A percentile compares a stretch with the other conserved stretches of the same genome.
Conservation (phyloP, 441 rosid species). For the Melastoma candidum region DNA sequence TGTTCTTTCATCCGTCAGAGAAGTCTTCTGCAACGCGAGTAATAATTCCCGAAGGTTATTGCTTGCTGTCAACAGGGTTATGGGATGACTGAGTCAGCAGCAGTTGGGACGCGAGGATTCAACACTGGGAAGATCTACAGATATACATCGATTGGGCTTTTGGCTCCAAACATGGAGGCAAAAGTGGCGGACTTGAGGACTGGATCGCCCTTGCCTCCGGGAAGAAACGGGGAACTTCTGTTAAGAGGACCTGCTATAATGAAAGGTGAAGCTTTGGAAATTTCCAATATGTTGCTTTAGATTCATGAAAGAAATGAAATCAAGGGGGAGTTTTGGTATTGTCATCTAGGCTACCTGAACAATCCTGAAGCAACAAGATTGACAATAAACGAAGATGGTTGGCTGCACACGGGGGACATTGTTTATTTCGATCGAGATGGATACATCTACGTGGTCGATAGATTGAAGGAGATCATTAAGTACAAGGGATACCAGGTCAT, state of each 20-base stretch:
- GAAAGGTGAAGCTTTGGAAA: conserved; percentile 42
- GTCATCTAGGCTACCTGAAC: conserved; percentile 48
- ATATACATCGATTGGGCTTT: conserved; percentile 57
- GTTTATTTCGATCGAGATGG: conserved; percentile 69
- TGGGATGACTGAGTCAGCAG: conserved; percentile 83
- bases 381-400: conserved; percentile 49
- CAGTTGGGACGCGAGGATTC: conserved; percentile 79
- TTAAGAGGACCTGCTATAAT: conserved; percentile 69
- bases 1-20: too few species aligned
- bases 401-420: conserved; percentile 89
- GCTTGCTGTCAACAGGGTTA: conserved; percentile 45
- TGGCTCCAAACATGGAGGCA: conserved; percentile 83
- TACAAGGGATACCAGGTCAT: conserved; percentile 89
- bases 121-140: conserved; percentile 32
- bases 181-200: conserved; percentile 60
- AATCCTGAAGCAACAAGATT: conserved; percentile 48
- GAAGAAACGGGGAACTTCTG: conserved; percentile 68
- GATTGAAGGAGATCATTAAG: conserved; percentile 77
- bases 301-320: background rate
- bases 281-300: background rate
- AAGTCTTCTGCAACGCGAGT: background rate
- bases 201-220: conserved; percentile 27
- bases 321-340: background rate
- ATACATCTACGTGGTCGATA: conserved; percentile 51
- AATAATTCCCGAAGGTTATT: background rate